Percentiles rank a stretch among this genome's conserved stretches.
phyloP scores from a whole-genome alignment of 495 filamentous ascomycete species.

The Aspergillus mulundensis region DNA sequence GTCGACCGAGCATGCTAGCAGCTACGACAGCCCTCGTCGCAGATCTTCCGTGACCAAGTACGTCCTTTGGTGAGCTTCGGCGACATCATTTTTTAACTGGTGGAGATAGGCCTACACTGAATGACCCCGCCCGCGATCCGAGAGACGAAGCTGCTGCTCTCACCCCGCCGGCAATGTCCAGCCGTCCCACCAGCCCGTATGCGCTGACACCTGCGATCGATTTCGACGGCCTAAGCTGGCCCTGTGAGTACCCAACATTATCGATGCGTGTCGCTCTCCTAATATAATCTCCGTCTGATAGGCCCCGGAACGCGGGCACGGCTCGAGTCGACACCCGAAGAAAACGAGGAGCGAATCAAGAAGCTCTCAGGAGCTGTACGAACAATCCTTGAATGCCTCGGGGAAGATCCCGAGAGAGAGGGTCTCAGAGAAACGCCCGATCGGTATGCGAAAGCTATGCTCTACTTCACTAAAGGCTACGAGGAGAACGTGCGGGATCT shows the following conservation, averaged over 20 bases:
- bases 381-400: conserved; percentile 92
- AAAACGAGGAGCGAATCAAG: conserved; percentile 64
- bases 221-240: conserved; percentile 70
- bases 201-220: conserved; percentile 63
- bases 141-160: conserved; percentile 61
- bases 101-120: conserved; percentile 36
- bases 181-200: conserved; percentile 55
- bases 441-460: conserved; percentile 92
- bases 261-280: conserved; percentile 3
- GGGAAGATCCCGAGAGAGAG: conserved; percentile 90
- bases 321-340: conserved; percentile 70
- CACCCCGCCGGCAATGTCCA: conserved; percentile 45
- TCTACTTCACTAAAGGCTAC: conserved; percentile 98
- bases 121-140: conserved; percentile 68
- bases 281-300: conserved; percentile 23
- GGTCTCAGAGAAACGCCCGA: conserved; percentile 83
- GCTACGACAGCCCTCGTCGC: conserved; percentile 14
- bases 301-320: conserved; percentile 76
- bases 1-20: conserved; percentile 19
- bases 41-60: conserved; percentile 30
- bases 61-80: not conserved
- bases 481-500: conserved; percentile 92
- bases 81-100: conserved; percentile 7
- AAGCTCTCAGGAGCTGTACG: conserved; percentile 81
- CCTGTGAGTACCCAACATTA: conserved; percentile 46